Evolutionary conservation across 2,329 filamentous ascomycete genomes (phyloP), one percentile per base, ranked within the genome.

Genomic region (Truncatella angustata): DNA sequence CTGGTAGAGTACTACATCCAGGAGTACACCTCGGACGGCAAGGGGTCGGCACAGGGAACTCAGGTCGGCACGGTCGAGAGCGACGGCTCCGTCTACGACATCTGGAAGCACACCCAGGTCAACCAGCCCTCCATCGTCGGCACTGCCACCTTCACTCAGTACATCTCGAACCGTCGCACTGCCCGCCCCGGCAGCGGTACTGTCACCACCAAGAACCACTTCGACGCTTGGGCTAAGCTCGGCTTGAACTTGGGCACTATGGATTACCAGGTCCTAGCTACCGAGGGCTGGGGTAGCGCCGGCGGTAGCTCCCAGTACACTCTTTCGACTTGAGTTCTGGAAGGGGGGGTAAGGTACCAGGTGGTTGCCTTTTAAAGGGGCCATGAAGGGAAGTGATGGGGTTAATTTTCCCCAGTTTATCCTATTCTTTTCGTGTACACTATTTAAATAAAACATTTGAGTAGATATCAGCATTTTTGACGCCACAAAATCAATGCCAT

Each of bases 181-280:
- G 73, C 79, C 69, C 70, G 77, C 21, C 67, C 70, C 24, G 69
- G 70, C 48, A 57, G 62, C 50, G 79, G 80, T 12, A 78, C 72
- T 14, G 71, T 84, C 55, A 79, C 71, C 21, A 70, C 71, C 4
- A 66, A 62, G 49, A 77, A 74, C 56, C 79, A 81, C 65, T 80
- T 82, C 57, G 69, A 75, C 56, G 77, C 75, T 5, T 82, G 79
- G 79, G 61, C 63, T 11, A 68, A 69, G 55, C 57, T 63, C 14
- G 78, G 78, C 12, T 61, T 79, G 63, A 72, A 72, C 51, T 58
- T 81, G 20, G 78, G 78, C 4, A 65, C 60, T 28, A 70, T 73
- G 57, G 68, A 80, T 64, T 80, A 81, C 63, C 73, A 76, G 71
- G 77, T 80, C 52, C 59, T 79, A 18, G 77, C 78, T 3, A 77